Conservation (phyloP, 306 rosid genomes). For the Quercus glauca region DNA sequence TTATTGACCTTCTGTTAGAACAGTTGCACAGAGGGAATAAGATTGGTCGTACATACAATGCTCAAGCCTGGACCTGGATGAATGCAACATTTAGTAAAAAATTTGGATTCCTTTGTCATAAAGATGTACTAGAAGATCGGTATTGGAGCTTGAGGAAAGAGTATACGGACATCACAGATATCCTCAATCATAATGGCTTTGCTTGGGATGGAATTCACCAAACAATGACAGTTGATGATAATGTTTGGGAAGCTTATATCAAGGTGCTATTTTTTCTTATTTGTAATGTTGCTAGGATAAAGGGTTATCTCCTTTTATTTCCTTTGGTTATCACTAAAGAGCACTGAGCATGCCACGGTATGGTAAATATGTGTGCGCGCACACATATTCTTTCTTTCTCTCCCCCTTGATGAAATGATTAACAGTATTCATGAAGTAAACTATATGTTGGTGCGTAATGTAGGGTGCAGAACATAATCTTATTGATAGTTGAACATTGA, state of each 20-base stretch:
- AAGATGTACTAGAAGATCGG: no score
- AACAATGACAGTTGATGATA: background rate
- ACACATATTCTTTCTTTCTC: background rate
- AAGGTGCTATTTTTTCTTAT: no score
- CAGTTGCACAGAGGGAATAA: constrained; percentile 38
- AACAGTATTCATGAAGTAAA: no score
- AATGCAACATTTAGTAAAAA: no score
- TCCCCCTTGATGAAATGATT: no score
- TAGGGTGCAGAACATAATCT: background rate
- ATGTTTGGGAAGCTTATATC: background rate
- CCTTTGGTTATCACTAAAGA: constrained; percentile 19
- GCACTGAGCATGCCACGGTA: constrained; percentile 10
- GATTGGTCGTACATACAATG: constrained; percentile 22
- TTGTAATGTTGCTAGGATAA: background rate
- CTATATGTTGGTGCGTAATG: no score
- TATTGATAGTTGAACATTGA: background rate
- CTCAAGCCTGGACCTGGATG: background rate
- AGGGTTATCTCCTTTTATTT: background rate
- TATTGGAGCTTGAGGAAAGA: background rate
- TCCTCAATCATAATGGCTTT: background rate
- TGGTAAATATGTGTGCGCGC: background rate
- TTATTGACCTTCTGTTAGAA: constrained; percentile 7
- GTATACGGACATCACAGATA: background rate
- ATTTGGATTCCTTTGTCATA: no score
- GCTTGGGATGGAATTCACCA: background rate